Conservation (phyloP, 2,329 filamentous ascomycete species). For the Xylariaceae sp. region DNA sequence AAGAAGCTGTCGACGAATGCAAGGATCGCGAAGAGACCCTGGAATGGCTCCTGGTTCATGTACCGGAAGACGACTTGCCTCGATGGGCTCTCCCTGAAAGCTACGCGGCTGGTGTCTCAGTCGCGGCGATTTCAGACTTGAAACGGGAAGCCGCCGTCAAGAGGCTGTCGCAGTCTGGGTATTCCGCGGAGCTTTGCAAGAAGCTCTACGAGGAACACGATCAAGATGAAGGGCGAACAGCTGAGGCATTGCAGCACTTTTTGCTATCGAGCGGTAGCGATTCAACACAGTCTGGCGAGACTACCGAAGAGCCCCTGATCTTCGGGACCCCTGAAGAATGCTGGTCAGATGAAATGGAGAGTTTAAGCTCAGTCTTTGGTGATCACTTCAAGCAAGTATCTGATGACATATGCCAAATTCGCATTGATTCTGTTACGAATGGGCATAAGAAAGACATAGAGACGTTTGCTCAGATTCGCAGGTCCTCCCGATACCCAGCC, state of each 20-base stretch:
- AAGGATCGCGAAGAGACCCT: constrained; percentile 89
- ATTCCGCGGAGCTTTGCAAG: constrained; percentile 76
- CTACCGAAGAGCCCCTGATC: constrained; percentile 42
- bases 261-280: constrained; percentile 49
- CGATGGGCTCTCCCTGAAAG: constrained; percentile 86
- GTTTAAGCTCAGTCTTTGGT: constrained; percentile 80
- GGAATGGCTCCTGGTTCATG: constrained; percentile 94
- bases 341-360: constrained; percentile 83
- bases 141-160: constrained; percentile 78
- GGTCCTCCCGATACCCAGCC: constrained; percentile 67
- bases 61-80: constrained; percentile 95
- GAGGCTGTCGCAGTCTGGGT: constrained; percentile 74
- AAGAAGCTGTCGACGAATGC: constrained; percentile 82
- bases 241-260: constrained; percentile 70
- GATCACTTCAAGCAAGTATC: constrained; percentile 61
- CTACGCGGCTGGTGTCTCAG: constrained; percentile 83
- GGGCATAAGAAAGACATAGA: constrained; percentile 47
- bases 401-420: constrained; percentile 63
- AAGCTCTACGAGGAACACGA: constrained; percentile 65
- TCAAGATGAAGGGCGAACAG: constrained; percentile 70
- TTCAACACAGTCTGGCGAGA: constrained; percentile 26
- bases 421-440: constrained; percentile 53
- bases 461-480: constrained; percentile 61
- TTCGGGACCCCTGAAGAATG: constrained; percentile 52
- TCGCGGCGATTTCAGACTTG: constrained; percentile 70